phyloP scores from a whole-genome alignment of 441 rosid species.

The Brassica hybrid region DNA sequence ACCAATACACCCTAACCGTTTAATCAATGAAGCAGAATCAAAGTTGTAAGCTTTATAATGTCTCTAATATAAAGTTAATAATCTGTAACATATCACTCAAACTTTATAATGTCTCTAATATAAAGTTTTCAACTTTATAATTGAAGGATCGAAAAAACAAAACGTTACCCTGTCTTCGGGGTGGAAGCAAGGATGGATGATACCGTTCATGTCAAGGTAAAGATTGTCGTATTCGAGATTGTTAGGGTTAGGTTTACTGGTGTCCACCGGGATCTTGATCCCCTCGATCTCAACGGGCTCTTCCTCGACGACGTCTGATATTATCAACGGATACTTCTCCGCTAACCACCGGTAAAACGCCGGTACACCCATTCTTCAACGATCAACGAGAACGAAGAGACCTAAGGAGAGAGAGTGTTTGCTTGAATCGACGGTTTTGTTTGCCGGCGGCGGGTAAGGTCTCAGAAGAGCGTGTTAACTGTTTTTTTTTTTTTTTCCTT shows the following conservation, averaged over 20 bases:
- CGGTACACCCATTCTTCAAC: constrained; percentile 73
- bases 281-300: constrained; percentile 78
- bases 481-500: neutral
- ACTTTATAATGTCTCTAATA: too few relatives aligned
- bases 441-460: constrained; percentile 47
- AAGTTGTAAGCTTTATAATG: neutral
- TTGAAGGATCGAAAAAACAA: neutral
- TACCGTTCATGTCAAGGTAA: constrained; percentile 94
- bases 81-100: too few relatives aligned
- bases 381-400: constrained; percentile 5
- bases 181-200: constrained; percentile 93
- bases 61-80: too few relatives aligned
- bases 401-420: neutral
- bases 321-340: constrained; percentile 81
- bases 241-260: constrained; percentile 82
- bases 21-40: neutral
- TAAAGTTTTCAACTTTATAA: too few relatives aligned
- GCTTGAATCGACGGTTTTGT: constrained; percentile 29
- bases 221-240: constrained; percentile 77
- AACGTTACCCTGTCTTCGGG: constrained; percentile 81
- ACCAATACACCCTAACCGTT: neutral
- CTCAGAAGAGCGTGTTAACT: neutral
- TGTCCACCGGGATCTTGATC: constrained; percentile 77
- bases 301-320: constrained; percentile 77
- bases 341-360: constrained; percentile 92